Evolutionary conservation across 768 basidiomycete species (phyloP), one percentile per base, ranked within the genome.

Genomic region (Trichaptum fuscoviolaceum): DNA sequence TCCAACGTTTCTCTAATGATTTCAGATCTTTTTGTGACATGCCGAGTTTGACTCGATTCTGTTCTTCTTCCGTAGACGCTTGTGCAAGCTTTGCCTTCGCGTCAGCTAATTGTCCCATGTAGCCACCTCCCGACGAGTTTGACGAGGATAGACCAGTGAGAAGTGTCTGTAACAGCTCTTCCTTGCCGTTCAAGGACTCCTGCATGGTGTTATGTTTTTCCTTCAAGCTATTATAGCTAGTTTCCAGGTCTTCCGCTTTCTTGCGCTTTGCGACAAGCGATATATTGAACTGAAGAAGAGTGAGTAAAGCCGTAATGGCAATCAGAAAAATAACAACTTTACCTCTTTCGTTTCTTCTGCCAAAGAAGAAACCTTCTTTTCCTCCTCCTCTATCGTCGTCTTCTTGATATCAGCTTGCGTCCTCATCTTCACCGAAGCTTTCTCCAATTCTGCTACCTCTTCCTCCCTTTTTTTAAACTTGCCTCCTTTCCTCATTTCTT

Each of bases 141-240:
- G 80, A 83, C 4, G 91, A 90, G 1, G 95, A 88, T 10, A 98
- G 86, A 58, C 97, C 97, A 0, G 96, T 99, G 61, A 96, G 82
- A 23, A 99, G 87, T 0, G 94, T 93, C 75, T 99, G 96, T 0
- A 99, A 83, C n/a, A 99, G 89, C 71, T 95, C 93, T 76, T 99
- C 96, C 18, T 89, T 84, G 23, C 86, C 90, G 17, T 83, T 74
- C 9, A 96, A 83, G 30, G 87, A 83, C 5, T 83, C 78, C 65
- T 87, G 82, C 1, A 87, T 81, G 0, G 81, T 75, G 58, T 84
- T 84, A 73, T 96, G 88, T 63, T 85, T 84, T 7, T 89, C 84
- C 72, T 94, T 93, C 66, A 93, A 79, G 9, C 78, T 78, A 64
- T 81, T 81, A 75, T 89, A 91, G 0, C 84, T 77, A 1, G 79